These are phyloP conservation scores for Blastomyces percursus DNA, from an alignment of 2,329 filamentous ascomycete genomes.

Conservation along the genomic window DNA sequence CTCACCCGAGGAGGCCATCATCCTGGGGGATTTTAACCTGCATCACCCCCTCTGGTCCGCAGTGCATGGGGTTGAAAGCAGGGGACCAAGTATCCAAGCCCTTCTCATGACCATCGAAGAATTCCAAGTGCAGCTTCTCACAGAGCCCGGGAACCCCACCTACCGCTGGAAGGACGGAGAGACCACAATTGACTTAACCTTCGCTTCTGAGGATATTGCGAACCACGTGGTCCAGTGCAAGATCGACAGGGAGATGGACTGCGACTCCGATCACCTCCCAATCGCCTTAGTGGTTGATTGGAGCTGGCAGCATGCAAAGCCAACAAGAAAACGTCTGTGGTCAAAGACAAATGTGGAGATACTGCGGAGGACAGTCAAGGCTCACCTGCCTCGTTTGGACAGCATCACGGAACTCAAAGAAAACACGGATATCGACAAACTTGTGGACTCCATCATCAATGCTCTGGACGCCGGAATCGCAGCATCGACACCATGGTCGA, in stretches of 20 bases:
- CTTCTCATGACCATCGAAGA: conserved; percentile 14
- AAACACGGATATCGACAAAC: conserved; percentile 14
- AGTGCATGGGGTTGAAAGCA: conserved; percentile 4
- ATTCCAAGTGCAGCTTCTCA: conserved; percentile 11
- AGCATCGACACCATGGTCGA: conserved; percentile 19
- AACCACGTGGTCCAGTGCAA: conserved; percentile 10
- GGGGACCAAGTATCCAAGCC: conserved; percentile 8
- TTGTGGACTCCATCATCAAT: conserved; percentile 14
- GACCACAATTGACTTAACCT: conserved; percentile 14
- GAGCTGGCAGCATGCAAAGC: conserved; percentile 12
- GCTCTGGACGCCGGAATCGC: conserved; percentile 16
- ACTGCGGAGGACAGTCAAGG: conserved; percentile 13
- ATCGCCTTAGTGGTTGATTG: conserved; percentile 16
- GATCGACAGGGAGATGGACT: conserved; percentile 15
- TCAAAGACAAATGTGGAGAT: conserved; percentile 12
- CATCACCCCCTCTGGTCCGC: conserved; percentile 17
- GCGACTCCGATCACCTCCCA: conserved; percentile 20
- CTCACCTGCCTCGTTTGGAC: not conserved
- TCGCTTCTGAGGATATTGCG: too few species aligned
- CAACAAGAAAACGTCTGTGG: conserved; percentile 12
- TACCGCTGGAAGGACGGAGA: conserved; percentile 9
- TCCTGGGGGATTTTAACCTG: conserved; percentile 17
- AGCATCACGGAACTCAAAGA: conserved; percentile 7
- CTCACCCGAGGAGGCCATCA: conserved; percentile 10
- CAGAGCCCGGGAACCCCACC: conserved; percentile 10